Conservation (phyloP, 2,329 filamentous ascomycete genomes). For the Pseudonectria foliicola region DNA sequence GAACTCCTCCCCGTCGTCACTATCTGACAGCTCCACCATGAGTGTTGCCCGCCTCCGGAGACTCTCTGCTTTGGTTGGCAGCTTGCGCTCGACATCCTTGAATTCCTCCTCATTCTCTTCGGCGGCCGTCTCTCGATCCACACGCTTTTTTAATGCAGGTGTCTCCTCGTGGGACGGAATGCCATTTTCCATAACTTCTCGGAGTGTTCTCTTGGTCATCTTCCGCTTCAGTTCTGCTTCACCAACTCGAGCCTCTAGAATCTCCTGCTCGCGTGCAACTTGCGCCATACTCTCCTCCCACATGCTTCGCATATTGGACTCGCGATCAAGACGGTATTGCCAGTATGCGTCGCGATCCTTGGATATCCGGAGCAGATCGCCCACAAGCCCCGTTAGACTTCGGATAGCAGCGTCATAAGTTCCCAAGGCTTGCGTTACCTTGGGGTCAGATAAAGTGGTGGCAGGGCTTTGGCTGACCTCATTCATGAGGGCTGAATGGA, state of each 20-base stretch:
- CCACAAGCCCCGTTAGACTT: constrained; percentile 76
- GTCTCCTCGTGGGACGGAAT: constrained; percentile 26
- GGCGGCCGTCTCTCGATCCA: constrained; percentile 27
- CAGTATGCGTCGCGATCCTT: constrained; percentile 92
- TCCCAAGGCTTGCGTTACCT: constrained; percentile 66
- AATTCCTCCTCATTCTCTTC: constrained; percentile 17
- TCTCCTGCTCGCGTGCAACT: constrained; percentile 90
- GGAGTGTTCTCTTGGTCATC: constrained; percentile 80
- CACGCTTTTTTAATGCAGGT: too few species aligned
- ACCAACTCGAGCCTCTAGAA: constrained; percentile 78
- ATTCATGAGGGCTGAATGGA: constrained; percentile 71
- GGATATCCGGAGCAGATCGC: constrained; percentile 84
- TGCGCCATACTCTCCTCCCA: constrained; percentile 99
- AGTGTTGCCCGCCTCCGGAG: constrained; percentile 55
- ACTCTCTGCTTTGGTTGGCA: constrained; percentile 29
- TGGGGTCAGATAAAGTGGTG: constrained; percentile 67
- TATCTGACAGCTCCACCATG: constrained; percentile 69
- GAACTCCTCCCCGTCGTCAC: constrained; percentile 82
- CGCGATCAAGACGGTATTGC: constrained; percentile 89
- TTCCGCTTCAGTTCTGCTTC: constrained; percentile 87
- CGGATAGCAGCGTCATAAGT: constrained; percentile 88
- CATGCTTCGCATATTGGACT: constrained; percentile 85
- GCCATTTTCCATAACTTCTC: constrained; percentile 66
- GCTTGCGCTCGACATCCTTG: constrained; percentile 27
- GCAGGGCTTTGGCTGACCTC: constrained; percentile 61